These are phyloP conservation scores for Musa beccarii DNA, from an alignment of 176 grass and related monocot species.

Conservation along the genomic window DNA sequence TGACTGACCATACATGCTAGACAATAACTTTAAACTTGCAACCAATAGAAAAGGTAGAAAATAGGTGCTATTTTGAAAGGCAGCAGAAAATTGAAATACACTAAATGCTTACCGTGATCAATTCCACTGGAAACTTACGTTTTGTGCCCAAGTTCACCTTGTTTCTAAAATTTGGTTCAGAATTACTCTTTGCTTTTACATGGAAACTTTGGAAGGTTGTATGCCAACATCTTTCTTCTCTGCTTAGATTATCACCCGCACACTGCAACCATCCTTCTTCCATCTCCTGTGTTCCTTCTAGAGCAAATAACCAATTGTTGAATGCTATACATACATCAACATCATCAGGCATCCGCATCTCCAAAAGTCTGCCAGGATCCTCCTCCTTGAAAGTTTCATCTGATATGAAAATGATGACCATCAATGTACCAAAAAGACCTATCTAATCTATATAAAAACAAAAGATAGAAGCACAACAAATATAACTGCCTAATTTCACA, in stretches of 20 bases:
- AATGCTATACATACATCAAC: slow-evolving; percentile 79
- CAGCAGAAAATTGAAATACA: neutral
- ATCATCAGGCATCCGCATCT: slow-evolving; percentile 86
- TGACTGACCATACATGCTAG: too few relatives aligned
- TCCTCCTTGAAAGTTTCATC: slow-evolving; percentile 40
- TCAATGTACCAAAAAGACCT: neutral
- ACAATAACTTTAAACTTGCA: too few relatives aligned
- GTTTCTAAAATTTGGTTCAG: slow-evolving; percentile 31
- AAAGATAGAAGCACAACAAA: neutral
- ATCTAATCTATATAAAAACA: neutral
- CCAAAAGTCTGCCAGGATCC: slow-evolving; percentile 48
- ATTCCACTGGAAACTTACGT: slow-evolving; percentile 61
- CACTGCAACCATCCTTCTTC: slow-evolving; percentile 35
- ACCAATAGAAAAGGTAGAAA: too few relatives aligned
- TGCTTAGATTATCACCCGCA: slow-evolving; percentile 39
- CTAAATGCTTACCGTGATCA: slow-evolving; percentile 50
- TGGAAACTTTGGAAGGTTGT: slow-evolving; percentile 79
- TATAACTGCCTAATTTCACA: neutral
- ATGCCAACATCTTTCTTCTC: slow-evolving; percentile 99
- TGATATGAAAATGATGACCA: slow-evolving; percentile 16
- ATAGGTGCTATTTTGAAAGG: slow-evolving; percentile 7
- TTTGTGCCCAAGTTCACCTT: slow-evolving; percentile 26
- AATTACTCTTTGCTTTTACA: slow-evolving; percentile 66
- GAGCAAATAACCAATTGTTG: slow-evolving; percentile 92
- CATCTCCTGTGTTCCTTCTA: slow-evolving; percentile 78